phyloP scores from a whole-genome alignment of 2,329 filamentous ascomycete genomes.

The Ramularia collo-cygni region DNA sequence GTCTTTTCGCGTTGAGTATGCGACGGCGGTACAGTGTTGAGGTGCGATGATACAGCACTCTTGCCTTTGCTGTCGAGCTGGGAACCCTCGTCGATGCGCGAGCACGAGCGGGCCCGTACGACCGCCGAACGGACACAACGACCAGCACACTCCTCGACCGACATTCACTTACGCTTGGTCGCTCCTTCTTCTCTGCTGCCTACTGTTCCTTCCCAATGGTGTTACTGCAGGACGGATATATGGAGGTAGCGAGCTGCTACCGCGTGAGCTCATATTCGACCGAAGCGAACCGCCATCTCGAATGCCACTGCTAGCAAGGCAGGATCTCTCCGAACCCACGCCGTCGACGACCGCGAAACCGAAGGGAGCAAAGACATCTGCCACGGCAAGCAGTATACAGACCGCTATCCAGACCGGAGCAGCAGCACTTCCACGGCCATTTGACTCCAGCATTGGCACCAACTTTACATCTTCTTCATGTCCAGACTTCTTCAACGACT shows the following conservation, averaged over 20 bases:
- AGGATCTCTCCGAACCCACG: constrained; percentile 13
- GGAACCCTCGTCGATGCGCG: no score
- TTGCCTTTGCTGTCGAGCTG: no score
- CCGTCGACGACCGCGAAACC: constrained; percentile 12
- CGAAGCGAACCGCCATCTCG: constrained; percentile 17
- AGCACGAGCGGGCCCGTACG: no score
- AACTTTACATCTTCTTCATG: constrained; percentile 51
- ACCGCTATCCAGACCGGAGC: constrained; percentile 18
- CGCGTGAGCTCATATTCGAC: constrained; percentile 23
- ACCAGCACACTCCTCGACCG: no score
- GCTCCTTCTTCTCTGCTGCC: constrained; percentile 15
- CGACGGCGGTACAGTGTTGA: no score
- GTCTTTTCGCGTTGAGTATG: no score
- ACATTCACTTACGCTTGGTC: constrained; percentile 3
- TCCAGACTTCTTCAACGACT: constrained; percentile 58
- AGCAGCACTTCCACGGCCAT: constrained; percentile 35
- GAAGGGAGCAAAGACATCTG: constrained; percentile 11
- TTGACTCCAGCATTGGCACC: constrained; percentile 44
- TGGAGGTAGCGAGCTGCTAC: constrained; percentile 11
- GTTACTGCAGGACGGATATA: constrained; percentile 15
- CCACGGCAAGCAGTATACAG: constrained; percentile 12
- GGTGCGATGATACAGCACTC: no score
- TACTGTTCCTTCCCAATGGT: constrained; percentile 19
- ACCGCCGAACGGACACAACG: neutral
- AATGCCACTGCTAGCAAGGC: constrained; percentile 19